A percentile compares a stretch with the other conserved stretches of the same genome.
phyloP scores from a whole-genome alignment of 257 asterid species.

The Nicotiana paniculata region DNA sequence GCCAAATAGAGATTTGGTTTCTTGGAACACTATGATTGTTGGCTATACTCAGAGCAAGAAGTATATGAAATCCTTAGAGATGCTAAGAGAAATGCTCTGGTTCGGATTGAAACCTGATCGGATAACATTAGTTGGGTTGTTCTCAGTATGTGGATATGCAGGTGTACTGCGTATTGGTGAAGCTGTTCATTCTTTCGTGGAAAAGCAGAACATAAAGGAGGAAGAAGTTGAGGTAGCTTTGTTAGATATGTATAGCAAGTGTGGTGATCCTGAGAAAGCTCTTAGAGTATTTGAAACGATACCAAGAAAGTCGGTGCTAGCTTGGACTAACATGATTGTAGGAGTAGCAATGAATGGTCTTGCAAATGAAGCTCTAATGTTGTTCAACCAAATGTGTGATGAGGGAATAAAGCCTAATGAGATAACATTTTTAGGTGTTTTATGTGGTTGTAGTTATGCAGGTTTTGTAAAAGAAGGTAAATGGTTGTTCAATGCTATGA shows the following conservation, averaged over 20 bases:
- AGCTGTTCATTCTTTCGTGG: slow-evolving; percentile 41
- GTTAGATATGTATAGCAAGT: slow-evolving; percentile 67
- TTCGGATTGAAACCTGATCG: slow-evolving; percentile 51
- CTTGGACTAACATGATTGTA: slow-evolving; percentile 67
- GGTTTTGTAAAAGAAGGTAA: slow-evolving; percentile 15
- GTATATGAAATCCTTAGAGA: not conserved
- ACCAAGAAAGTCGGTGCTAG: slow-evolving; percentile 36
- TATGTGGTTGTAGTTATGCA: slow-evolving; percentile 77
- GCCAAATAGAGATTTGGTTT: slow-evolving; percentile 13
- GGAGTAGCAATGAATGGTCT: slow-evolving; percentile 63
- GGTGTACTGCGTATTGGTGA: slow-evolving; percentile 63
- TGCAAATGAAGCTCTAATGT: slow-evolving; percentile 35
- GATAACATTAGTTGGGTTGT: slow-evolving; percentile 46
- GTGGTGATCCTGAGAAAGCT: slow-evolving; percentile 58
- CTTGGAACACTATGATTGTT: slow-evolving; percentile 17
- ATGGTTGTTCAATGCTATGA: slow-evolving; percentile 12
- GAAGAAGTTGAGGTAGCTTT: slow-evolving; percentile 49
- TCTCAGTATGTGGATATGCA: slow-evolving; percentile 57
- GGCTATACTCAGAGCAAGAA: slow-evolving; percentile 14
- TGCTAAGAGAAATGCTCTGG: not conserved
- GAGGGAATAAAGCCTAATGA: slow-evolving; percentile 48
- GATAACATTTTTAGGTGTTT: slow-evolving; percentile 57
- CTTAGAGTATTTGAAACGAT: slow-evolving; percentile 39
- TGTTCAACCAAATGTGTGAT: slow-evolving; percentile 39
- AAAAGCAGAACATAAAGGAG: slow-evolving; percentile 37